Evolutionary conservation across 768 basidiomycete species (phyloP).

Genomic region (Daedalea quercina): DNA sequence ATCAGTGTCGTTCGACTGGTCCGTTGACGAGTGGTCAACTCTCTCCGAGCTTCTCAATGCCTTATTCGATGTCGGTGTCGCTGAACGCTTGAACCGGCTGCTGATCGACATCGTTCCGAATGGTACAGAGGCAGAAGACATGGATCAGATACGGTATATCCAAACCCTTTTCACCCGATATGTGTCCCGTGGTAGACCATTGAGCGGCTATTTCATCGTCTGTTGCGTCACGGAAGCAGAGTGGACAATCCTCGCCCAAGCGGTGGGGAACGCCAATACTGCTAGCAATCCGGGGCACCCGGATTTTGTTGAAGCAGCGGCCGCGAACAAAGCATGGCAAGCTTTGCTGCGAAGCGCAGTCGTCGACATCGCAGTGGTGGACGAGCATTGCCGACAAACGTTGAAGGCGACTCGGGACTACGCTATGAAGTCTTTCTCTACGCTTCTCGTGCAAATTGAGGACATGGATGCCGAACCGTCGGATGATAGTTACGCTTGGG

Average conservation of each 20-base stretch:
- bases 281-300: slow-evolving; percentile 9
- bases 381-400: slow-evolving; percentile 14
- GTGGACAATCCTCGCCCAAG: slow-evolving; percentile 81
- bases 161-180: slow-evolving; percentile 73
- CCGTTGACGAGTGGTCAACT: slow-evolving; percentile 52
- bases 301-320: slow-evolving; percentile 65
- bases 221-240: slow-evolving; percentile 83
- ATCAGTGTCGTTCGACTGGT: slow-evolving; percentile 74
- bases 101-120: slow-evolving; percentile 55
- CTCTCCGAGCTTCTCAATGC: slow-evolving; percentile 46
- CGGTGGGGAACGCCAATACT: slow-evolving; percentile 31
- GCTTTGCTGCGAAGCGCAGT: slow-evolving; percentile 53
- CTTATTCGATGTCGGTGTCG: slow-evolving; percentile 58
- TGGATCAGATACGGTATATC: slow-evolving; percentile 49
- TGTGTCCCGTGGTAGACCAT: slow-evolving; percentile 64
- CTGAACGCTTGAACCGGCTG: slow-evolving; percentile 70
- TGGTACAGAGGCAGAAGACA: slow-evolving; percentile 44
- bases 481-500: slow-evolving; percentile 85
- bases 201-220: slow-evolving; percentile 85
- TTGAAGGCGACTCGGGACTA: slow-evolving; percentile 47
- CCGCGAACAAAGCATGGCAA: slow-evolving; percentile 79
- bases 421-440: slow-evolving; percentile 71
- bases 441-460: slow-evolving; percentile 72
- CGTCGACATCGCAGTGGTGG: slow-evolving; percentile 32
- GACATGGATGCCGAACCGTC: slow-evolving; percentile 78